phyloP scores from a whole-genome alignment of 2,329 filamentous ascomycete species.

The Exophiala oligosperma region DNA sequence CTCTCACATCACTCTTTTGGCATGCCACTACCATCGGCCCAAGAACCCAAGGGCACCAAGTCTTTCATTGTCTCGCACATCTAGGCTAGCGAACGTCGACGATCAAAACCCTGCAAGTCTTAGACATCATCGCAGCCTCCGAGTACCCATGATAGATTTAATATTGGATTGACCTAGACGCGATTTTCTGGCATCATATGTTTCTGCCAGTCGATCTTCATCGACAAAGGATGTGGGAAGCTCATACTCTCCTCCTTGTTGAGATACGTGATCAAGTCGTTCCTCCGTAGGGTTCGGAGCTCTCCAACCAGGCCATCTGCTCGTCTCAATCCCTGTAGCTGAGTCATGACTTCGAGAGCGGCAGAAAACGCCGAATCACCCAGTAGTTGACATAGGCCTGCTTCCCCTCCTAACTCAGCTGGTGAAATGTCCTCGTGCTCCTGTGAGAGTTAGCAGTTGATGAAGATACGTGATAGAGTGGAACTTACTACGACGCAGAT shows the following conservation, averaged over 20 bases:
- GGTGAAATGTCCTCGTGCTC: neutral
- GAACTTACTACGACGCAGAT: constrained; percentile 60
- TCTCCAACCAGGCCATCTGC: constrained; percentile 40
- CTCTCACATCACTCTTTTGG: too few species aligned
- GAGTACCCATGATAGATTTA: too few species aligned
- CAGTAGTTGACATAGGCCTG: constrained; percentile 62
- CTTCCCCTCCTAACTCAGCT: constrained; percentile 58
- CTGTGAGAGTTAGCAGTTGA: neutral
- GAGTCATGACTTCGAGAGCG: constrained; percentile 39
- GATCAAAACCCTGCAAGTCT: neutral
- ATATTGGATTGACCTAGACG: neutral
- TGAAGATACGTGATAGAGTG: neutral
- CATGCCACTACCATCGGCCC: too few species aligned
- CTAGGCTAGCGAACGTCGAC: too few species aligned
- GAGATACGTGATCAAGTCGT: constrained; percentile 29
- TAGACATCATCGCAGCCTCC: neutral
- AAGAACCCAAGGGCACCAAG: too few species aligned
- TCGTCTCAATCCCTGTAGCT: constrained; percentile 39
- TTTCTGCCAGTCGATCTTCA: constrained; percentile 47
- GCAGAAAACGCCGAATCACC: constrained; percentile 58
- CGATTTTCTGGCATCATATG: neutral
- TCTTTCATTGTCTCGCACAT: too few species aligned
- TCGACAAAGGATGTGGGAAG: constrained; percentile 42
- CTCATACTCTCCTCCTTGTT: constrained; percentile 33
- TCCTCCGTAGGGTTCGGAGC: constrained; percentile 38